Conservation (phyloP, 768 basidiomycete species). For the Mycena leptocephala region DNA sequence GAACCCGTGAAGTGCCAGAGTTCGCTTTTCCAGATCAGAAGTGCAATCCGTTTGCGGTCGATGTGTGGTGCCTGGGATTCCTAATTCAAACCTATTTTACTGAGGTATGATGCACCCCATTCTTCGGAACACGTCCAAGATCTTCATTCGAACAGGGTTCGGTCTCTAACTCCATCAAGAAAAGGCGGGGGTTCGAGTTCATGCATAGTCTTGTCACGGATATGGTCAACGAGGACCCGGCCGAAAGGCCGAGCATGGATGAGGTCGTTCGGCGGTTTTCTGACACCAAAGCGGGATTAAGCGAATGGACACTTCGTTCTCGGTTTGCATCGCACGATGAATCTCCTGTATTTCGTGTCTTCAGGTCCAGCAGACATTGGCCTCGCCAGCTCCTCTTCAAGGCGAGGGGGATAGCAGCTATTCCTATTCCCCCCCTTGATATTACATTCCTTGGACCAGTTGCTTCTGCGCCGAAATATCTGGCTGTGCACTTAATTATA, state of each 20-base stretch:
- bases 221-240: conserved; percentile 56
- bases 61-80: conserved; percentile 2
- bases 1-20: background rate
- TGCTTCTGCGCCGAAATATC: no score
- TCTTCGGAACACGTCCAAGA: background rate
- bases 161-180: no score
- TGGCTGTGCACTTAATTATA: no score
- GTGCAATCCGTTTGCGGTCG: conserved; percentile 14
- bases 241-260: conserved; percentile 54
- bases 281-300: background rate
- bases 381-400: background rate
- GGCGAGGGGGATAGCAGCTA: background rate
- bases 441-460: no score
- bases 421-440: background rate
- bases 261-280: conserved; percentile 50
- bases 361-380: no score
- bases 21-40: background rate
- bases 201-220: conserved; percentile 48
- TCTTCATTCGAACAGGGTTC: conserved; percentile 9
- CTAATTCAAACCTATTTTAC: background rate
- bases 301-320: conserved; percentile 7
- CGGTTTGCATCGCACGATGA: background rate
- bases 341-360: no score
- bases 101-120: background rate
- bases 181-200: conserved; percentile 37